Percentiles rank a stretch among this genome's conserved stretches.
These are phyloP conservation scores for Perilla frutescens DNA, from an alignment of 257 asterid species.

Conservation along the genomic window DNA sequence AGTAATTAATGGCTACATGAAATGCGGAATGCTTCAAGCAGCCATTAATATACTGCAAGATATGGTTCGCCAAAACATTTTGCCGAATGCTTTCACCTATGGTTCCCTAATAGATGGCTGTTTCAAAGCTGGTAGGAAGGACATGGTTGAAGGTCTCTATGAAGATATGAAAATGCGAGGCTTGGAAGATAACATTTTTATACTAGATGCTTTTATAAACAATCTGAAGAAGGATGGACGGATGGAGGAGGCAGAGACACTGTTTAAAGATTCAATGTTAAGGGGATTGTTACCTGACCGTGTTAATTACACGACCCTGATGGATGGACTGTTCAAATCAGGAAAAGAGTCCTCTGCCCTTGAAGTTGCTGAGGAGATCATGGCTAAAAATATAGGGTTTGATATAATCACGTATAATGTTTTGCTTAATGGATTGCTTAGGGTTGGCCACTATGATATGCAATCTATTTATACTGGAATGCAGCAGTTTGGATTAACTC, in stretches of 20 bases:
- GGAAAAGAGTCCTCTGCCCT: constrained; percentile 79
- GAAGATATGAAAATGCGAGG: constrained; percentile 73
- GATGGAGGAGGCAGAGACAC: constrained; percentile 64
- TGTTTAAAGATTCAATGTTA: constrained; percentile 54
- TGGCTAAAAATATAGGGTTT: constrained; percentile 57
- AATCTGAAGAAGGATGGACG: constrained; percentile 65
- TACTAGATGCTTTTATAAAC: constrained; percentile 69
- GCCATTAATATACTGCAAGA: constrained; percentile 52
- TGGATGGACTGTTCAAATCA: constrained; percentile 86
- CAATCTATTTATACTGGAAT: constrained; percentile 65
- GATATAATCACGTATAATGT: constrained; percentile 77
- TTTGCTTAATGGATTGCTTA: constrained; percentile 74
- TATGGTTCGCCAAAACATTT: constrained; percentile 60
- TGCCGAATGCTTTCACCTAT: constrained; percentile 69
- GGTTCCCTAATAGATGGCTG: constrained; percentile 71
- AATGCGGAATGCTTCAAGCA: constrained; percentile 71
- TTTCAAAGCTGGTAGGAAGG: constrained; percentile 71
- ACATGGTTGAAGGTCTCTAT: constrained; percentile 58
- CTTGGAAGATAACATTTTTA: constrained; percentile 57
- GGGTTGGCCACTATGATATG: constrained; percentile 63
- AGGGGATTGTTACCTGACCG: constrained; percentile 71
- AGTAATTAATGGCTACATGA: constrained; percentile 69
- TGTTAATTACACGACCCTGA: constrained; percentile 79
- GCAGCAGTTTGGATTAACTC: constrained; percentile 64
- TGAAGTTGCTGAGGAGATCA: constrained; percentile 69